Evolutionary conservation across 352 stramenopile genomes (phyloP), one percentile per base, ranked within the genome.

Genomic region (Phytophthora hibernalis): DNA sequence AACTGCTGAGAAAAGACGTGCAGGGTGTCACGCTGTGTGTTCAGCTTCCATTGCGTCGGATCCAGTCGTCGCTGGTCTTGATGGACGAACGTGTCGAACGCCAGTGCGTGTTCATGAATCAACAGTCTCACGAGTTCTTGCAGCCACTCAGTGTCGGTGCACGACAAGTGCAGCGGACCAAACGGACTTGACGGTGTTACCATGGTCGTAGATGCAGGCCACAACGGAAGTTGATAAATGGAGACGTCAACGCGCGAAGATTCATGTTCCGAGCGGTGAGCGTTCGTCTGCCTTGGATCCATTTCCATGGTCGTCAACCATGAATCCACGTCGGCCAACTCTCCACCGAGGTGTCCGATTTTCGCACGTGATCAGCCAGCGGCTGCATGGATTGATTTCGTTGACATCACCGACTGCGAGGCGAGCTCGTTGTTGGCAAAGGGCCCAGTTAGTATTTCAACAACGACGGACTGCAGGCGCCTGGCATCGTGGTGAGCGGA

Each of bases 91-190:
- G 50, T 59, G 31, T 74, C 65, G 26, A 73, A 76, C n/a, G 47
- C 40, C 22, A 53, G 20, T 6, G 38, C 20, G 47, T 71, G 53
- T 7, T 76, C 68, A 11, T 50, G 26, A 20, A 72, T 55, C 15
- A 77, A 61, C 18, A 72, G 18, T 7, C 40, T 45, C 38, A 72
- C 70, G 24, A 74, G 54, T 26, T 72, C 60, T 18, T 64, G 54
- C 28, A 74, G 59, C 44, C 60, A 68, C 47, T 45, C n/a, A 3
- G 48, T 64, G 37, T 74, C 70, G 18, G 54, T 60, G 18, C 22
- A 43, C 4, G 61, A 72, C 21, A 78, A 57, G 8, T 55, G 44
- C 40, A 75, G 35, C 42, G 66, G 47, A 8, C 52, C 52, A 60
- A 75, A 75, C 20, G 66, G 70, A 58, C 57, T 76, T 1, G 51